These are phyloP conservation scores for Alternaria consortialis DNA, from an alignment of 2,329 filamentous ascomycete species.

Conservation along the genomic window DNA sequence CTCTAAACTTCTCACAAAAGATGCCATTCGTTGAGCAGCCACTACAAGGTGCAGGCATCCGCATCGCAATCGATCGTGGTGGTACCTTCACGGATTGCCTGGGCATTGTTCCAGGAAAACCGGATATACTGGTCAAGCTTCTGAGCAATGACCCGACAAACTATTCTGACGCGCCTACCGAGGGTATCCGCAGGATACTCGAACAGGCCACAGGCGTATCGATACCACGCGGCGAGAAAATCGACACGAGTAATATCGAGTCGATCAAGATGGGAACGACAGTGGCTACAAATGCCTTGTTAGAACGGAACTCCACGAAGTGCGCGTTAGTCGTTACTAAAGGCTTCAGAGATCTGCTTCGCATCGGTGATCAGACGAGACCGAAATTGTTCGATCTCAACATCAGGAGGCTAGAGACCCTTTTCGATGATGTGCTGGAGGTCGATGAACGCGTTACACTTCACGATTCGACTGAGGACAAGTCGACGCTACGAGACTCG, in stretches of 20 bases:
- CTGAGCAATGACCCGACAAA: constrained; percentile 41
- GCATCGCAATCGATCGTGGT: constrained; percentile 35
- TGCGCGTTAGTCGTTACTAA: constrained; percentile 30
- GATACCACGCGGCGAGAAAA: constrained; percentile 31
- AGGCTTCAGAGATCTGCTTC: constrained; percentile 31
- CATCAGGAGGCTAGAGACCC: constrained; percentile 28
- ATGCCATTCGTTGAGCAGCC: constrained; percentile 23
- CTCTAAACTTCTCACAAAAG: not conserved
- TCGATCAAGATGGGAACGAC: constrained; percentile 35
- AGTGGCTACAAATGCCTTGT: constrained; percentile 36
- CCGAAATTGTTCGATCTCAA: constrained; percentile 38
- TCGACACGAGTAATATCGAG: constrained; percentile 31
- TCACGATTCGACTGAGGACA: constrained; percentile 31
- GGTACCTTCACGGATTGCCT: constrained; percentile 44
- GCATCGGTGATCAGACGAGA: constrained; percentile 37
- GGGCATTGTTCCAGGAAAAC: constrained; percentile 25
- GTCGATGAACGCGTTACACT: constrained; percentile 37
- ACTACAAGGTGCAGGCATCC: constrained; percentile 15
- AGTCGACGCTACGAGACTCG: constrained; percentile 13
- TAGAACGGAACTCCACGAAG: constrained; percentile 27
- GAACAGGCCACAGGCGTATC: constrained; percentile 24
- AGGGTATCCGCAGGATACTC: constrained; percentile 45
- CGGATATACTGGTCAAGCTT: constrained; percentile 43
- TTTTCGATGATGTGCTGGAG: constrained; percentile 31
- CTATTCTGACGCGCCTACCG: constrained; percentile 45